Percentiles rank a stretch among this genome's conserved stretches.
phyloP scores from a whole-genome alignment of 2,329 filamentous ascomycete species.

The Fusarium nygamai region DNA sequence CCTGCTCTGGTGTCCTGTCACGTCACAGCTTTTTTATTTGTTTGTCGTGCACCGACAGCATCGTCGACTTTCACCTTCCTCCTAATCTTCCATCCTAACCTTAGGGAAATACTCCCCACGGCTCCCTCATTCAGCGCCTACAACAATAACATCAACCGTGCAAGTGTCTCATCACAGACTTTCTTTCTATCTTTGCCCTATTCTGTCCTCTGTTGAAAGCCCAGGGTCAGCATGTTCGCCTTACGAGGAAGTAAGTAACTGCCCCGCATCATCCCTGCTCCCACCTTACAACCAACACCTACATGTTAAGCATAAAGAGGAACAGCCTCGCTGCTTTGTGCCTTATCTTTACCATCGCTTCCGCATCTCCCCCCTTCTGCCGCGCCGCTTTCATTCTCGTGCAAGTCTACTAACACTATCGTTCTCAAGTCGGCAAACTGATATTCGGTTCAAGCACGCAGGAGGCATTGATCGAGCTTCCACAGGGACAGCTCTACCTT shows the following conservation, averaged over 20 bases:
- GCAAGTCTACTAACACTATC: slow-evolving; percentile 19
- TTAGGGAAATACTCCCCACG: background rate
- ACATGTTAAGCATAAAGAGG: slow-evolving; percentile 8
- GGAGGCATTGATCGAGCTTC: slow-evolving; percentile 92
- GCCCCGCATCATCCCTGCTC: slow-evolving; percentile 36
- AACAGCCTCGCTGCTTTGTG: slow-evolving; percentile 7
- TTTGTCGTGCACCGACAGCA: slow-evolving; percentile 26
- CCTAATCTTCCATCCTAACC: background rate
- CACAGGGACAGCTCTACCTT: slow-evolving; percentile 96
- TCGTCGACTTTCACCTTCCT: slow-evolving; percentile 22
- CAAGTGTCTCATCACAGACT: slow-evolving; percentile 1
- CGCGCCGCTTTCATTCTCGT: background rate
- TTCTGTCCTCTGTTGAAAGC: slow-evolving; percentile 8
- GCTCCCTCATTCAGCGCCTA: slow-evolving; percentile 8
- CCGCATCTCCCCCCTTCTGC: background rate
- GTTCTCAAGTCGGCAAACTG: slow-evolving; percentile 80
- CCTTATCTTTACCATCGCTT: background rate
- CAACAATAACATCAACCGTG: background rate
- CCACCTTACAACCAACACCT: slow-evolving; percentile 20
- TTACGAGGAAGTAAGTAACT: slow-evolving; percentile 51
- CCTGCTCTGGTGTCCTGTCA: slow-evolving; percentile 31
- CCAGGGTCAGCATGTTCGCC: slow-evolving; percentile 50
- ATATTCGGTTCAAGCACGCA: slow-evolving; percentile 89
- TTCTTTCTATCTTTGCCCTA: background rate
- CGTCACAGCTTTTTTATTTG: slow-evolving; percentile 26